Conservation (phyloP, 805 yeast species). For the Kodamaea jinghongensis region DNA sequence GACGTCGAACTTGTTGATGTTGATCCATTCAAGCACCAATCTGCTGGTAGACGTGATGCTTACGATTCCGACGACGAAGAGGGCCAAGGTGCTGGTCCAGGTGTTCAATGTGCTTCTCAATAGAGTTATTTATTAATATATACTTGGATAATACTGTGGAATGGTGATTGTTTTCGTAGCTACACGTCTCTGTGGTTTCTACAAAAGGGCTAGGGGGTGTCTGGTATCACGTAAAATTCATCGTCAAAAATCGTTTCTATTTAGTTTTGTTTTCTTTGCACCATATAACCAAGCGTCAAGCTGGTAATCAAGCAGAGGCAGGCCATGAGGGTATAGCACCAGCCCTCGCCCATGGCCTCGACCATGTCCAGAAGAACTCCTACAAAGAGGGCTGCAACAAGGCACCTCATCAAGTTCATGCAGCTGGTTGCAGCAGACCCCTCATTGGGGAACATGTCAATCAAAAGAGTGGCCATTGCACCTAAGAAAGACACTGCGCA, state of each 20-base stretch:
- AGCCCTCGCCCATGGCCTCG: conserved; percentile 59
- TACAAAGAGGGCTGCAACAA: conserved; percentile 65
- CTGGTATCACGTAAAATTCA: too few relatives aligned
- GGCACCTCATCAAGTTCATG: conserved; percentile 70
- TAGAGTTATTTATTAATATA: conserved; percentile 28
- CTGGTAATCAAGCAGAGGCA: conserved; percentile 33
- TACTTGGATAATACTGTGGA: background rate
- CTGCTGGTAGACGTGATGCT: conserved; percentile 41
- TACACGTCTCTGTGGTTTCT: too few relatives aligned
- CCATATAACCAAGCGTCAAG: conserved; percentile 9
- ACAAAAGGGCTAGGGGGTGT: too few relatives aligned
- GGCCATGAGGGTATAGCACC: conserved; percentile 72
- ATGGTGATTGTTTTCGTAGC: background rate
- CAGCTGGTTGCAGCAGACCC: conserved; percentile 75
- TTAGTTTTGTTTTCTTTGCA: conserved; percentile 4
- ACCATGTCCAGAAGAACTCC: conserved; percentile 68
- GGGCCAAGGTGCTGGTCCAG: conserved; percentile 58
- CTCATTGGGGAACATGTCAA: conserved; percentile 70
- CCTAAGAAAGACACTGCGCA: conserved; percentile 59
- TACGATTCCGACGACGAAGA: conserved; percentile 47
- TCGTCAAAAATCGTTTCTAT: background rate
- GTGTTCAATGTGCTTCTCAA: conserved; percentile 95
- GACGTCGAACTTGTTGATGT: conserved; percentile 72
- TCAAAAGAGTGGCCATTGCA: conserved; percentile 60
- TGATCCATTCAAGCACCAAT: conserved; percentile 60